Evolutionary conservation across 352 stramenopile genomes (phyloP), one percentile per base, ranked within the genome.

Genomic region (Elongisporangium undulatum): DNA sequence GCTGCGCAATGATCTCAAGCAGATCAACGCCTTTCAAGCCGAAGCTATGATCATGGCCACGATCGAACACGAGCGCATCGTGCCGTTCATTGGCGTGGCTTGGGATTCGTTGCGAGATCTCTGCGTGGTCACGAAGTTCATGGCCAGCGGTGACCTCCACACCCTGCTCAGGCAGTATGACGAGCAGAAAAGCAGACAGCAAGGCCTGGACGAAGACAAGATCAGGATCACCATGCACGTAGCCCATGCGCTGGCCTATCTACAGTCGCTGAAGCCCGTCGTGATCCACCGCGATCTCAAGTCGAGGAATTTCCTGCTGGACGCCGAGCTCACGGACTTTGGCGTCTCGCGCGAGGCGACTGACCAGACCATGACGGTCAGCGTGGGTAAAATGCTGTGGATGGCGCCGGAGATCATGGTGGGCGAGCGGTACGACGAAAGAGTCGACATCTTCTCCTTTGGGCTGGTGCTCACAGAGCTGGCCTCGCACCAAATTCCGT

Each of bases 281-380:
- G 41, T 3, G 49, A 22, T 53, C 19, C 49, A 53, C 49, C 49
- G 49, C 17, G 49, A 53, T 24, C 24, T 53, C 20, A 53, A 53
- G 24, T 53, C 49, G 16, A 22, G 49, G 49, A 53, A 53, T 9
- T 38, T 53, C 41, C 17, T 58, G 58, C 13, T 55, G 45, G 9
- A 49, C 51, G 74, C 76, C 0, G 87, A 87, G 48, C 66, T 89
- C 23, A 87, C 76, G 24, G 79, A 85, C 64, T 87, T 89, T 62
- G 76, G 74, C 2, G 67, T 80, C 15, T 86, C 74, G 0, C 58
- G 73, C 17, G 69, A 81, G 19, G 63, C 65, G 19, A 67, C 63
- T 19, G 74, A 82, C 24, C 63, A 62, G 12, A 55, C 69, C 7
- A 80, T 85, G 66, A 83, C 73, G 2, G 75, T 72, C 10, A 69